Base-by-base conservation (phyloP, 495 filamentous ascomycete genomes). In the Talaromyces thailandensis region DNA sequence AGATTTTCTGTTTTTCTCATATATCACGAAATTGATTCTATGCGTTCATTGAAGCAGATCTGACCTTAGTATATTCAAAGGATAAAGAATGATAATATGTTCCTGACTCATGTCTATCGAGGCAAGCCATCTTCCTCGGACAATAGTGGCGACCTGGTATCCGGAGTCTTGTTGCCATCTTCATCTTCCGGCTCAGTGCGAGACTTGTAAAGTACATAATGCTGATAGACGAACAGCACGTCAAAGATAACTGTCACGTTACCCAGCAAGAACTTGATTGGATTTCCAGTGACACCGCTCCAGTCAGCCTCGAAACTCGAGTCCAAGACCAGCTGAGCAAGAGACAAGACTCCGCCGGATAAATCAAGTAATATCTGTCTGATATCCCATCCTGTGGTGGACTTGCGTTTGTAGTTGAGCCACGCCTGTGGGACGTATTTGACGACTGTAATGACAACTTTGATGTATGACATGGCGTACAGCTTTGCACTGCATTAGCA, bases 361-460 rank as follows among this genome's bases (percentile, higher is more conserved):
- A 96, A 76, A 67, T 98, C 94, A 16, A 98, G 76, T n/a, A 96
- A 77, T 61, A 94, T 92, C 71, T 92, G 89, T 50, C 74, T 67
- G 62, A 98, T 97, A 61, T 82, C 87, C 93, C 93, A 98, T 37
- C 95, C 94, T 29, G 78, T 74, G 2, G 94, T 98, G 37, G 90
- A 93, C 63, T 86, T 79, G 56, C 91, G 88, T 69, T 84, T 81
- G 67, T 89, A 92, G 75, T 98, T 98, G 64, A 88, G 78, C 64
- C 84, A 79, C 11, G 87, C 86, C 75, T 98, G 94, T 12, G 94
- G 95, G 40, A 89, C 82, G 73, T 98, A 98, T 71, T 98, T 98
- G 66, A 96, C 79, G 4, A 96, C 69, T 0, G 91, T 96, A 51
- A 96, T 83, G 24, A 92, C 66, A n/a, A 98, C 78, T 73, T 98